These are phyloP conservation scores for Citrus sinensis DNA, from an alignment of 345 rosid genomes.

Conservation along the genomic window DNA sequence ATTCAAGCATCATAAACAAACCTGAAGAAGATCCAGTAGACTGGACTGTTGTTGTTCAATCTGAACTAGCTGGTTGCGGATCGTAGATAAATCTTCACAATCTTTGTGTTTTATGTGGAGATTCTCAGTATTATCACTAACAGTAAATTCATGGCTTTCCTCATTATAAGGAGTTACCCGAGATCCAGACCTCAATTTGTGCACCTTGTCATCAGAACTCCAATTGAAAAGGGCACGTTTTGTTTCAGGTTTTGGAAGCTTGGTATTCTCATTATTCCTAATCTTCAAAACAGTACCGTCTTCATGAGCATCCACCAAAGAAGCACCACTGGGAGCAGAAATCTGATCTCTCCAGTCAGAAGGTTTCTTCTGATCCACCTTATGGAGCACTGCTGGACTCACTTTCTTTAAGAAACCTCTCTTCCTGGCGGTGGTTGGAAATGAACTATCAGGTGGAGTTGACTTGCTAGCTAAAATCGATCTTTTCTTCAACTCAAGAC, in stretches of 20 bases:
- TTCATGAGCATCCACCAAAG: constrained; percentile 27
- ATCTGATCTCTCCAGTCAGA: constrained; percentile 54
- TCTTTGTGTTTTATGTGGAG: constrained; percentile 62
- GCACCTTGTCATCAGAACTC: constrained; percentile 47
- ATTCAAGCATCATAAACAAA: constrained; percentile 33
- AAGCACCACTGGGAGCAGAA: constrained; percentile 25
- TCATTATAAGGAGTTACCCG: constrained; percentile 50
- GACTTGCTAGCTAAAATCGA: constrained; percentile 31
- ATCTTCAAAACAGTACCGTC: constrained; percentile 23
- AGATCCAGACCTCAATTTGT: constrained; percentile 53
- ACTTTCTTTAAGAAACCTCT: constrained; percentile 46
- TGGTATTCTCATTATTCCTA: constrained; percentile 19
- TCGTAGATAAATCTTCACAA: constrained; percentile 63
- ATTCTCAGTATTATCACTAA: constrained; percentile 45
- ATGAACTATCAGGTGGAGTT: constrained; percentile 50
- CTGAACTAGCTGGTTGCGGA: constrained; percentile 84
- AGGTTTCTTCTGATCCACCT: constrained; percentile 45
- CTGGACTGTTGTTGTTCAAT: constrained; percentile 91
- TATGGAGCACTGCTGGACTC: constrained; percentile 22
- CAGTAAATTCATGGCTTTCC: constrained; percentile 35
- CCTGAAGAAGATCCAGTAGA: constrained; percentile 90
- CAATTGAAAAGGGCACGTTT: constrained; percentile 42
- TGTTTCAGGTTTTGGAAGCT: constrained; percentile 37
- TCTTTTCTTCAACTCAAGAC: constrained; percentile 36
- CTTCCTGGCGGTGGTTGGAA: constrained; percentile 45